Evolutionary conservation across 345 rosid genomes (phyloP).

Genomic region (Cardiospermum halicacabum): DNA sequence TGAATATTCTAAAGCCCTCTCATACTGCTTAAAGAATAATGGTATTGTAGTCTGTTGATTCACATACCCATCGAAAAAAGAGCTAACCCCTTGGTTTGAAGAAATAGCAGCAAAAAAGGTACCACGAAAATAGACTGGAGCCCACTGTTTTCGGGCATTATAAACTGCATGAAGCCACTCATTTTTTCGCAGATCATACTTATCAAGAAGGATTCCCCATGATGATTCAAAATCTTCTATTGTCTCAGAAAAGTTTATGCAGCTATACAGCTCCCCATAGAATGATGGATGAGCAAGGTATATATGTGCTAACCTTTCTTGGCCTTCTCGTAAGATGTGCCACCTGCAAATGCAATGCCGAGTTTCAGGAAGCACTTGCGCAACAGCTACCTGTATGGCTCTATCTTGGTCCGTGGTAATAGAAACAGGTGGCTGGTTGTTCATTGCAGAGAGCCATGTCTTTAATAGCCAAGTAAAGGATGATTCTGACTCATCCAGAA

Average conservation of each 20-base stretch:
- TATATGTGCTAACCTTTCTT: slow-evolving; percentile 59
- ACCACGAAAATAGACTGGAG: slow-evolving; percentile 62
- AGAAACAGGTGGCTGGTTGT: slow-evolving; percentile 47
- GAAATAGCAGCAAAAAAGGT: slow-evolving; percentile 61
- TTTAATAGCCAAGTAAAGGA: slow-evolving; percentile 61
- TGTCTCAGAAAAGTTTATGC: slow-evolving; percentile 58
- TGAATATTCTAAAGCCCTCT: slow-evolving; percentile 52
- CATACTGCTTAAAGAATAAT: slow-evolving; percentile 53
- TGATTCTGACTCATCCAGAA: slow-evolving; percentile 61
- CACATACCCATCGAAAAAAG: slow-evolving; percentile 60
- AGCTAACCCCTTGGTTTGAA: slow-evolving; percentile 48
- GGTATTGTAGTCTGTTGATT: slow-evolving; percentile 58
- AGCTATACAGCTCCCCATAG: slow-evolving; percentile 54
- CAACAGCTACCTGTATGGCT: slow-evolving; percentile 57
- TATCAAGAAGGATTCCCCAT: slow-evolving; percentile 44
- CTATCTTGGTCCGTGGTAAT: slow-evolving; percentile 69
- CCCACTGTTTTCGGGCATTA: slow-evolving; percentile 63
- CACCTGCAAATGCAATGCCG: slow-evolving; percentile 68
- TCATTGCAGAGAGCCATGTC: slow-evolving; percentile 66
- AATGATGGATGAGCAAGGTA: slow-evolving; percentile 57
- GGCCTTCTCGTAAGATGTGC: slow-evolving; percentile 74
- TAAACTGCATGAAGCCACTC: slow-evolving; percentile 68
- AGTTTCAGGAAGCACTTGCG: slow-evolving; percentile 54
- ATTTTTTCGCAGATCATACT: slow-evolving; percentile 42
- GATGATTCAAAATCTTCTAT: slow-evolving; percentile 61